phyloP scores from a whole-genome alignment of 164 flowering plant genomes.

The Stephania yunnanensis region DNA sequence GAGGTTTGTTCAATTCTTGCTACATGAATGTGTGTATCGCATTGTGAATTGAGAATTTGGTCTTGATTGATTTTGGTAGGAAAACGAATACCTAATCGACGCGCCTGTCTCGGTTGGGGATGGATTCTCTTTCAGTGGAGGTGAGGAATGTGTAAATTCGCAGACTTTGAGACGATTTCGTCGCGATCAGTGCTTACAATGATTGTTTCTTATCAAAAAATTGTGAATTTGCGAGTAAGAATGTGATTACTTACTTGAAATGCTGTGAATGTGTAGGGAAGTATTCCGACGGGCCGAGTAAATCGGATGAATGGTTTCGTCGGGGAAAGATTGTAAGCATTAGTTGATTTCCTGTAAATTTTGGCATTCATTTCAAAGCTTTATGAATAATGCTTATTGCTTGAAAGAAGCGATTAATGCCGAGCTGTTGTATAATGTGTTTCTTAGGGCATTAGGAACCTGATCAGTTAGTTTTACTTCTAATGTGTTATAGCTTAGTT shows the following conservation, averaged over 20 bases:
- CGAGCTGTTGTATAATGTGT: not conserved
- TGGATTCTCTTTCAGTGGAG: slow-evolving; percentile 94
- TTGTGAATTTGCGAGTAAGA: not conserved
- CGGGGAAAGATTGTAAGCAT: slow-evolving; percentile 71
- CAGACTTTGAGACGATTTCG: not conserved
- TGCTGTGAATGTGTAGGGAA: slow-evolving; percentile 43
- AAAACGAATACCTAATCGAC: slow-evolving; percentile 69
- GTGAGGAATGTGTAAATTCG: slow-evolving; percentile 21
- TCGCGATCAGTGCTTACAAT: not conserved
- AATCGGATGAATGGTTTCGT: slow-evolving; percentile 82
- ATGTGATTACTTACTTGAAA: not conserved
- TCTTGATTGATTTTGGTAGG: slow-evolving; percentile 25
- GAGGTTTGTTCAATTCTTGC: slow-evolving; percentile 19
- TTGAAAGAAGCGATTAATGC: not conserved
- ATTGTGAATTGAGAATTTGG: not conserved
- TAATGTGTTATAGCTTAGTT: too few species aligned
- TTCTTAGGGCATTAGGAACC: not conserved
- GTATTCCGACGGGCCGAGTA: slow-evolving; percentile 71
- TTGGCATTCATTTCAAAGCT: not conserved
- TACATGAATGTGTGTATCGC: not conserved
- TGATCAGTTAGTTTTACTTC: not conserved
- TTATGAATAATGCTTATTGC: not conserved
- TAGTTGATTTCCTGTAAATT: not conserved
- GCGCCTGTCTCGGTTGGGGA: slow-evolving; percentile 85
- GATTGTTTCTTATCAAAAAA: not conserved